Conservation (phyloP, 768 basidiomycete species). For the Amanita muscaria region DNA sequence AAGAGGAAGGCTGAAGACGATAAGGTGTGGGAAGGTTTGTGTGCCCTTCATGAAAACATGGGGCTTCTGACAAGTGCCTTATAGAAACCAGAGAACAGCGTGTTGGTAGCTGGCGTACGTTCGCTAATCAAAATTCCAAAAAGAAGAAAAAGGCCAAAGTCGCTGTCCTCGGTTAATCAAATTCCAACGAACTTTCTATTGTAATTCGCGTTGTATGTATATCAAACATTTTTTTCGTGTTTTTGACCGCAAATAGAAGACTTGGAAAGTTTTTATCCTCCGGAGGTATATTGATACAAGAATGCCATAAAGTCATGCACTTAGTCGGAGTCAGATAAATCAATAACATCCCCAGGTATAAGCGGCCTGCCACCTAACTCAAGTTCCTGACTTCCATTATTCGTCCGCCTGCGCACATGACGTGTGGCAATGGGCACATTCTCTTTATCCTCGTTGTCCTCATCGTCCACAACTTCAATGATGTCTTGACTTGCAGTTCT, state of each 20-base stretch:
- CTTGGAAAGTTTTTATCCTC: conserved; percentile 5
- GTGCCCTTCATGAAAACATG: background rate
- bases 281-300: conserved; percentile 1
- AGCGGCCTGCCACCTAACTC: background rate
- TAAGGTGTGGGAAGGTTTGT: conserved; percentile 78
- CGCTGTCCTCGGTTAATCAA: conserved; percentile 51
- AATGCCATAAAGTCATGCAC: background rate
- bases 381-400: background rate
- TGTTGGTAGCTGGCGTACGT: conserved; percentile 78
- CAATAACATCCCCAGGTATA: conserved; percentile 40
- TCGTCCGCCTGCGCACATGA: conserved; percentile 7
- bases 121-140: conserved; percentile 51
- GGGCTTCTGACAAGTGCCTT: background rate
- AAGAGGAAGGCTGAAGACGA: conserved; percentile 90
- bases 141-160: conserved; percentile 81
- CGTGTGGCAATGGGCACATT: conserved; percentile 9
- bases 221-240: conserved; percentile 9
- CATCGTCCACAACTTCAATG: conserved; percentile 10
- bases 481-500: background rate
- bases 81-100: conserved; percentile 70
- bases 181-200: conserved; percentile 4
- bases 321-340: conserved; percentile 45
- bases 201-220: conserved; percentile 12
- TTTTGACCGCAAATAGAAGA: conserved; percentile 6
- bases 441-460: conserved; percentile 8